Conservation (phyloP, 2,329 filamentous ascomycete species). For the Thelonectria rubi region DNA sequence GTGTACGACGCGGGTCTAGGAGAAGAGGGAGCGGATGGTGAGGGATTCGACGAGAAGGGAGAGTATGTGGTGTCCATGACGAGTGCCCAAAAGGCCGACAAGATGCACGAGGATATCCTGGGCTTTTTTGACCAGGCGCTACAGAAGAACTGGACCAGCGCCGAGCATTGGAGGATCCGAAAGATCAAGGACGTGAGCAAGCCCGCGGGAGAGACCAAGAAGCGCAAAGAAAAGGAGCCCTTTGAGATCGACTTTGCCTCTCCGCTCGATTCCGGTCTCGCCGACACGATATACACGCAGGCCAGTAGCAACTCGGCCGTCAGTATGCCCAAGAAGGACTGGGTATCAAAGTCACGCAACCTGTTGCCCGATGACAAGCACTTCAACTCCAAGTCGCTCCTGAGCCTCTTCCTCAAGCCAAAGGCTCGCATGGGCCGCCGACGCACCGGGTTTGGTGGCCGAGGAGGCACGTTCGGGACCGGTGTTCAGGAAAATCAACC, state of each 20-base stretch:
- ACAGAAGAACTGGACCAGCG: constrained; percentile 96
- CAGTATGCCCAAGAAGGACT: constrained; percentile 89
- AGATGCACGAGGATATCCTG: constrained; percentile 90
- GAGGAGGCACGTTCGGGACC: constrained; percentile 53
- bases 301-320: constrained; percentile 84
- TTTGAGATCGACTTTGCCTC: constrained; percentile 93
- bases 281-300: constrained; percentile 82
- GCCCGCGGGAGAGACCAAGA: constrained; percentile 65
- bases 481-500: constrained; percentile 60
- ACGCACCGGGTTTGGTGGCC: constrained; percentile 60
- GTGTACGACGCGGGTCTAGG: constrained; percentile 74
- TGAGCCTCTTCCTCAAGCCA: constrained; percentile 93
- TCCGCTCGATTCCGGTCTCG: constrained; percentile 74
- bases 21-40: constrained; percentile 57
- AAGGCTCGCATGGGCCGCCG: constrained; percentile 83
- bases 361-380: constrained; percentile 97
- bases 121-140: constrained; percentile 97
- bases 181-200: constrained; percentile 86
- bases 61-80: constrained; percentile 84
- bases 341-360: constrained; percentile 93
- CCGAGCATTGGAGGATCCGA: constrained; percentile 98
- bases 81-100: constrained; percentile 70
- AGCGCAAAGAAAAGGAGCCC: constrained; percentile 93
- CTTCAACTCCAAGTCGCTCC: constrained; percentile 91
- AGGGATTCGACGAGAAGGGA: constrained; percentile 63